A percentile compares a stretch with the other conserved stretches of the same genome.
Evolutionary conservation across 139 green algal species (phyloP).

Genomic region (Chlamydomonas sp.): DNA sequence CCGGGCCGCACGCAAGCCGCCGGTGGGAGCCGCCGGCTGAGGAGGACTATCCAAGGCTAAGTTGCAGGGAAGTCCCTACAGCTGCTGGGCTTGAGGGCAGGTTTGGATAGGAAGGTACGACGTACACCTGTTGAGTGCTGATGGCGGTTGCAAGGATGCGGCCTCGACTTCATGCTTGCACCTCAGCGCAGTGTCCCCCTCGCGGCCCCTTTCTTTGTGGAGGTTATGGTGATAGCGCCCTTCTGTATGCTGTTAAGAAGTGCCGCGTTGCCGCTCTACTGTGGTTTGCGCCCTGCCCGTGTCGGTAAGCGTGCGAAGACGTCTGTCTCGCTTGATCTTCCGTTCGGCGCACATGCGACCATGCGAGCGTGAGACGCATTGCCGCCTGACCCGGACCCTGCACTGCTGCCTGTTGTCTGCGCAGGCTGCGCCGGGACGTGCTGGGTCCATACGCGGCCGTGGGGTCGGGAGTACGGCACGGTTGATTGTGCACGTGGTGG

Average conservation of each 20-base stretch:
- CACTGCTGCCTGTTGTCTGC: background rate
- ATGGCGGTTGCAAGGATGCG: background rate
- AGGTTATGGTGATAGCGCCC: background rate
- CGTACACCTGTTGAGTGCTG: background rate
- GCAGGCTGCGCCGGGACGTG: constrained; percentile 19
- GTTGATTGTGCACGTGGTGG: background rate
- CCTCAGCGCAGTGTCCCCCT: background rate
- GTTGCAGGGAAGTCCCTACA: constrained; percentile 1
- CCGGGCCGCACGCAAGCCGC: background rate
- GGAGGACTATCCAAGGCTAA: background rate
- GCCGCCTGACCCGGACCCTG: background rate
- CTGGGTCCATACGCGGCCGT: background rate
- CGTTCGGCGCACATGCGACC: background rate
- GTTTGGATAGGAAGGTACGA: background rate
- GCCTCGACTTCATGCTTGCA: background rate
- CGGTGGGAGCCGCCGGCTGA: constrained; percentile 11
- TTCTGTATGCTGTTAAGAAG: no score
- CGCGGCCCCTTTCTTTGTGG: background rate
- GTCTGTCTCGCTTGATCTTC: background rate
- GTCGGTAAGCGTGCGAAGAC: background rate
- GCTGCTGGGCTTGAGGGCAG: background rate
- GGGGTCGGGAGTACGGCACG: background rate
- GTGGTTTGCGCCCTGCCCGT: background rate
- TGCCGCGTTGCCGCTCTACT: constrained; percentile 1
- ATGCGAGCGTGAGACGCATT: background rate